phyloP scores from a whole-genome alignment of 345 rosid species.

The Syzygium oleosum region DNA sequence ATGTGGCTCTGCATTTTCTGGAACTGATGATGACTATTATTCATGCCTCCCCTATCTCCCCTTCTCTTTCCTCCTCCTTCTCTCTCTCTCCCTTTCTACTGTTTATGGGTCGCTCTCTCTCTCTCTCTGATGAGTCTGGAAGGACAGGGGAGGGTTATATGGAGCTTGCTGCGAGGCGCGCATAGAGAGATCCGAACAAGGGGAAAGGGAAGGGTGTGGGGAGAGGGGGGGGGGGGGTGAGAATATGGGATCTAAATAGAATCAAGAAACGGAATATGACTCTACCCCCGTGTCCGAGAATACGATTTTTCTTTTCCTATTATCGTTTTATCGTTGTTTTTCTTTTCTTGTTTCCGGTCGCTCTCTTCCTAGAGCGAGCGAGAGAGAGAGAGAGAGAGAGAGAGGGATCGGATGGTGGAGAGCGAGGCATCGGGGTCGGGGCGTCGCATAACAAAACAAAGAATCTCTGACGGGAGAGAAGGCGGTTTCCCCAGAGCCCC shows the following conservation, averaged over 20 bases:
- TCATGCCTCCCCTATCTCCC: neutral
- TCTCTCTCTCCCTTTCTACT: neutral
- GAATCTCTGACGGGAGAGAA: neutral
- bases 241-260: conserved; percentile 69
- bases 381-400: neutral
- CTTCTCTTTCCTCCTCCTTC: neutral
- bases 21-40: conserved; percentile 2
- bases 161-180: neutral
- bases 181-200: conserved; percentile 39
- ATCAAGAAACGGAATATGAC: conserved; percentile 53
- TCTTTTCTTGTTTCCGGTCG: neutral
- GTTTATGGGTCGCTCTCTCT: neutral
- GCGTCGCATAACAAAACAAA: conserved; percentile 5
- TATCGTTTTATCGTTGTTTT: neutral
- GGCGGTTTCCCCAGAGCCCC: neutral
- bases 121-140: neutral
- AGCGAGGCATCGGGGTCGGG: conserved; percentile 7
- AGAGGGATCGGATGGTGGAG: neutral
- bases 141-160: neutral
- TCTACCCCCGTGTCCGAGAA: neutral
- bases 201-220: conserved; percentile 1
- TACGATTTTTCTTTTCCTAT: neutral
- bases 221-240: neutral
- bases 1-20: conserved; percentile 55
- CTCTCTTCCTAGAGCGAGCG: neutral